Evolutionary conservation across 192 early-diverging fungal species (phyloP).

Genomic region (Jimgerdemannia lactiflua): DNA sequence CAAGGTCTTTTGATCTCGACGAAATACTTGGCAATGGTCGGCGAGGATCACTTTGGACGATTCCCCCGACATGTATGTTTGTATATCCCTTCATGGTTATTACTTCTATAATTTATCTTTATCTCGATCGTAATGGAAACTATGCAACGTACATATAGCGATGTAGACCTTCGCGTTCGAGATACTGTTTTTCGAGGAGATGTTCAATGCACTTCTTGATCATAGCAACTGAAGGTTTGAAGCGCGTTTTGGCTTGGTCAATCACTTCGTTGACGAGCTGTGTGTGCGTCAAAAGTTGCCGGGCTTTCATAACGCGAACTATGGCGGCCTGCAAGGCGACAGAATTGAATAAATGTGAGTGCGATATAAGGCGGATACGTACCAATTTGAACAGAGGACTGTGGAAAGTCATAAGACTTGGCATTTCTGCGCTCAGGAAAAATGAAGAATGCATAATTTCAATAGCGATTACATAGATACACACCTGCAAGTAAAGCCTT

Average conservation of each 20-base stretch:
- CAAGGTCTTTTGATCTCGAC: too few species aligned
- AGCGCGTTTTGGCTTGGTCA: conserved; percentile 63
- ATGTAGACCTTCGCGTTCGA: conserved; percentile 60
- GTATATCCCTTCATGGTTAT: too few species aligned
- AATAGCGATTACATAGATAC: neutral
- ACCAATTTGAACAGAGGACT: too few species aligned
- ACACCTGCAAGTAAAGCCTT: conserved; percentile 66
- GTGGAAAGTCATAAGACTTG: too few species aligned
- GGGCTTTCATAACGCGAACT: conserved; percentile 85
- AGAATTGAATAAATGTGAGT: conserved; percentile 28
- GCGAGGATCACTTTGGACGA: too few species aligned
- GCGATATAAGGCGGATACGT: neutral
- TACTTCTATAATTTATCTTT: too few species aligned
- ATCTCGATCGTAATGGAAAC: neutral
- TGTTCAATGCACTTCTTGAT: conserved; percentile 88
- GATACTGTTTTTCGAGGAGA: conserved; percentile 82
- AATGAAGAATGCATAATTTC: neutral
- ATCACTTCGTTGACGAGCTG: conserved; percentile 76
- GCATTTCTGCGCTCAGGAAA: too few species aligned
- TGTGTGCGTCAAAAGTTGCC: conserved; percentile 61
- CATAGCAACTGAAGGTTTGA: conserved; percentile 64
- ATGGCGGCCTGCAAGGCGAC: conserved; percentile 78
- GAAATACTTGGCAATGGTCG: too few species aligned
- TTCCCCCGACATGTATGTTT: too few species aligned
- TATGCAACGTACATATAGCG: conserved; percentile 68